Evolutionary conservation across 2,329 filamentous ascomycete genomes (phyloP), one percentile per base, ranked within the genome.

Genomic region (Apiospora koreana): DNA sequence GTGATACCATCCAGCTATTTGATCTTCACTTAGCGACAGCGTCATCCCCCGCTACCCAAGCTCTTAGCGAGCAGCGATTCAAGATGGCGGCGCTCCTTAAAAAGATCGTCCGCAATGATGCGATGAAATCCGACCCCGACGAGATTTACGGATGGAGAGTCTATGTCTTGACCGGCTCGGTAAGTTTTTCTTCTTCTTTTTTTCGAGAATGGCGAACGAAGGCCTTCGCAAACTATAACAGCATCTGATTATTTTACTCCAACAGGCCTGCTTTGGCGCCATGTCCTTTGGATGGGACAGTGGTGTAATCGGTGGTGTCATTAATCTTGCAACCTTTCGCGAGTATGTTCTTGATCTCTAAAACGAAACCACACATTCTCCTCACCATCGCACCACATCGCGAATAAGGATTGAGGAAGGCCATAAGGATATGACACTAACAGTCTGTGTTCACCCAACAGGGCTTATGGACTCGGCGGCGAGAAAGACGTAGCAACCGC

Each of bases 111-210:
- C 83, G 82, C 75, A 87, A 87, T 78, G 85, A 93, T 76, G 88
- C 91, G 69, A 92, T 92, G 84, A 88, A 85, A 77, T 81, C 83
- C 68, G 91, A 93, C 77, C 91, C 91, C 18, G 84, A 86, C 21
- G 88, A 92, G 79, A 89, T 93, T 71, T 93, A 93, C 79, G 89
- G 89, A 75, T 93, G 91, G 90, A 86, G 90, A 68, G 89, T 92
- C 5, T 91, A 90, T 72, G 82, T 88, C 67, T 81, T 92, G 70
- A 89, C 91, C 28, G 88, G 86, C 72, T 91, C 89, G 64, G 83
- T 85, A 74, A 75, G 81, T 73, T 65, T 45, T 70, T 73, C 64
- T 45, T 70, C 72, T 38, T 31, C 46, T 64, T 14, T 64, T 12
- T 31, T 35, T 35, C 69, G 65, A 9, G 71, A 65, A 69, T 67